Percentiles rank a stretch among this genome's conserved stretches.
Evolutionary conservation across 306 rosid species (phyloP).

Genomic region (Cyamopsis tetragonoloba): DNA sequence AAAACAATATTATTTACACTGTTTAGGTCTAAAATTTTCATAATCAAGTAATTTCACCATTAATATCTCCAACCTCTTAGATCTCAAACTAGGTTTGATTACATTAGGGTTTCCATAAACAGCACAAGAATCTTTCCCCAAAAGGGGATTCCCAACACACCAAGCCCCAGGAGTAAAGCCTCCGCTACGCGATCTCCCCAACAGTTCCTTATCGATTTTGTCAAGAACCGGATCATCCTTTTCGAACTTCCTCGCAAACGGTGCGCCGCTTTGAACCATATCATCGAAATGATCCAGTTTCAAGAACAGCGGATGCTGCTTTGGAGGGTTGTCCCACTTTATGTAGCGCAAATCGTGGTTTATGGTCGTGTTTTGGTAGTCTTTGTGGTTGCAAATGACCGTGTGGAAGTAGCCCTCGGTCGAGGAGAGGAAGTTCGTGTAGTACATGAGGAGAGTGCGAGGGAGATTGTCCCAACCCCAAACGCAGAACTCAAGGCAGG

Average conservation of each 20-base stretch:
- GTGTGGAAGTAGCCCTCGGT: slow-evolving; percentile 91
- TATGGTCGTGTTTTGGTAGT: slow-evolving; percentile 82
- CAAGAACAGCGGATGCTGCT: slow-evolving; percentile 53
- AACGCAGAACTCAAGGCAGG: slow-evolving; percentile 71
- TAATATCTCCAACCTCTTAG: slow-evolving; percentile 72
- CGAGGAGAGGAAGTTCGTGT: slow-evolving; percentile 73
- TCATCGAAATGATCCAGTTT: slow-evolving; percentile 61
- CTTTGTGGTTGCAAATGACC: slow-evolving; percentile 83
- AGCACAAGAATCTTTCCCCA: slow-evolving; percentile 47
- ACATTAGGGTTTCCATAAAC: slow-evolving; percentile 51
- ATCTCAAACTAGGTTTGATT: slow-evolving; percentile 56
- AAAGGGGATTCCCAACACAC: slow-evolving; percentile 47
- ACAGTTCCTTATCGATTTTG: slow-evolving; percentile 59
- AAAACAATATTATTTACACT: slow-evolving; percentile 54
- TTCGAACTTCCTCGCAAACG: slow-evolving; percentile 58
- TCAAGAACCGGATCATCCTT: slow-evolving; percentile 63
- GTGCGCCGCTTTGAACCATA: slow-evolving; percentile 70
- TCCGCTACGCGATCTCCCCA: slow-evolving; percentile 49
- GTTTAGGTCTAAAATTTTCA: slow-evolving; percentile 74
- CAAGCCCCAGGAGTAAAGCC: slow-evolving; percentile 69
- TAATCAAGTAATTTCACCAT: slow-evolving; percentile 65
- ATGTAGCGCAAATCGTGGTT: slow-evolving; percentile 71
- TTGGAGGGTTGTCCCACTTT: slow-evolving; percentile 75
- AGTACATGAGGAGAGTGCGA: slow-evolving; percentile 84
- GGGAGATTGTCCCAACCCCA: slow-evolving; percentile 97